Conservation (phyloP, 139 green algal species). For the Protoeuglena noctilucae region DNA sequence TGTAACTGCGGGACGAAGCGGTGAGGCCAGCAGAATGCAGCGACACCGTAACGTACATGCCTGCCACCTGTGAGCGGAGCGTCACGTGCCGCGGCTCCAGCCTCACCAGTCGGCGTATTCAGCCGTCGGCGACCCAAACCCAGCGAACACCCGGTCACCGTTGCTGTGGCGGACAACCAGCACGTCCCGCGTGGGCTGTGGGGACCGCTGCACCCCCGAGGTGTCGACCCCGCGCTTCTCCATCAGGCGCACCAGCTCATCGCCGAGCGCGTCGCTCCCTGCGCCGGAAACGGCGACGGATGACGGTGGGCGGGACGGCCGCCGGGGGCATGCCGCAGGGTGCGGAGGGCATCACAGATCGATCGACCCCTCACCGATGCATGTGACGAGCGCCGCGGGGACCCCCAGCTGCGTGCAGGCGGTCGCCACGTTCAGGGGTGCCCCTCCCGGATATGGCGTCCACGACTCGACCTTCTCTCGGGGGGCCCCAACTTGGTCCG, state of each 20-base stretch:
- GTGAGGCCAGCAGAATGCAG: neutral
- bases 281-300: too few relatives aligned
- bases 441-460: constrained; percentile 69
- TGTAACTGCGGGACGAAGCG: neutral
- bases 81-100: neutral
- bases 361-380: too few relatives aligned
- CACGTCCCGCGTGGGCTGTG: constrained; percentile 62
- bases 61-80: neutral
- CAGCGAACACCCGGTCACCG: constrained; percentile 59
- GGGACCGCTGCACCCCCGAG: constrained; percentile 27
- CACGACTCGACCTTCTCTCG: constrained; percentile 50
- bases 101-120: neutral
- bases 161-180: constrained; percentile 43
- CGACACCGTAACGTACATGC: neutral
- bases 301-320: too few relatives aligned
- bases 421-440: constrained; percentile 61
- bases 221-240: constrained; percentile 41
- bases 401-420: constrained; percentile 35
- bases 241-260: constrained; percentile 49
- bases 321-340: too few relatives aligned
- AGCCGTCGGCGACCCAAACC: neutral
- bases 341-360: too few relatives aligned
- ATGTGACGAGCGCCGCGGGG: constrained; percentile 35
- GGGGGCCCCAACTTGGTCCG: constrained; percentile 42
- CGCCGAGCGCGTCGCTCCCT: constrained; percentile 46